These are phyloP conservation scores for Acephala macrosclerotiorum DNA, from an alignment of 2,329 filamentous ascomycete genomes.

Conservation along the genomic window DNA sequence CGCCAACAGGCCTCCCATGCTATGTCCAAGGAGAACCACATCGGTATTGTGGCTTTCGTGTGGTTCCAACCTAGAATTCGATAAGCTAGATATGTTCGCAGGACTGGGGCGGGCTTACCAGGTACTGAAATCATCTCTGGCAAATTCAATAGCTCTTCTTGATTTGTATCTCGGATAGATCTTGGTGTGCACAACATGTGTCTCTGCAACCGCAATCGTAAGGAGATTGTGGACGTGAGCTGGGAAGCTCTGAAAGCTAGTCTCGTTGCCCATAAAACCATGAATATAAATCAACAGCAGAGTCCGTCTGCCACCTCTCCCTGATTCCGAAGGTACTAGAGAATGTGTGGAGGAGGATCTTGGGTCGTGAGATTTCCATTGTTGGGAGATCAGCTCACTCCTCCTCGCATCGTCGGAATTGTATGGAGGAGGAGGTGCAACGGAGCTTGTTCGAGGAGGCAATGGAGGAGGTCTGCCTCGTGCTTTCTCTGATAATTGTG, in stretches of 20 bases:
- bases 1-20: conserved; percentile 85
- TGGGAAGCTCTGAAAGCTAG: conserved; percentile 87
- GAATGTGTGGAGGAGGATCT: conserved; percentile 45
- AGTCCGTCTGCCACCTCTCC: conserved; percentile 50
- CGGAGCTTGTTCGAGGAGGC: conserved; percentile 36
- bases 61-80: conserved; percentile 66
- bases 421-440: conserved; percentile 41
- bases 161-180: conserved; percentile 84
- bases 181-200: conserved; percentile 86
- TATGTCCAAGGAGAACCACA: conserved; percentile 84
- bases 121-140: conserved; percentile 80
- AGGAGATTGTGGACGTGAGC: conserved; percentile 84
- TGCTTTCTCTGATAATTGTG: conserved; percentile 29
- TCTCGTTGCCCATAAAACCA: conserved; percentile 89
- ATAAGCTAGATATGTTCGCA: conserved; percentile 28
- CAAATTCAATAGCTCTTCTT: conserved; percentile 73
- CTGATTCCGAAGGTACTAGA: conserved; percentile 41
- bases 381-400: conserved; percentile 40
- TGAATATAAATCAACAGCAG: conserved; percentile 86
- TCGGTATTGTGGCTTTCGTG: conserved; percentile 79
- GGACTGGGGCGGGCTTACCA: conserved; percentile 59
- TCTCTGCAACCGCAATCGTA: conserved; percentile 69
- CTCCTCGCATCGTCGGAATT: conserved; percentile 38
- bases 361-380: conserved; percentile 45
- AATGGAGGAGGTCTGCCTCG: conserved; percentile 36